These are phyloP conservation scores for Hypericum perforatum DNA, from an alignment of 345 rosid species.

Conservation along the genomic window DNA sequence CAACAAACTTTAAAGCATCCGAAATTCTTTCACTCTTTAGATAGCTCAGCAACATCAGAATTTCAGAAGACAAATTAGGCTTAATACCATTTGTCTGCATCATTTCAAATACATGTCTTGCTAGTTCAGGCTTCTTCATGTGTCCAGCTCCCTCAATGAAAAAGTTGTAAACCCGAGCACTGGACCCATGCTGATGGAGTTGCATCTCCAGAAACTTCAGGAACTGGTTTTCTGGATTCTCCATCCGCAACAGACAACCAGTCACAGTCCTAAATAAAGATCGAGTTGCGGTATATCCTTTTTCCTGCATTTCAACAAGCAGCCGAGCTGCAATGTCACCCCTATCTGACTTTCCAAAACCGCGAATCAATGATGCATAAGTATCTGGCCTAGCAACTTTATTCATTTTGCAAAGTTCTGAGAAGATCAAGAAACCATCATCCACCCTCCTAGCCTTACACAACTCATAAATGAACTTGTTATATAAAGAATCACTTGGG, in stretches of 20 bases:
- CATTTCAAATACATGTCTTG: conserved; percentile 52
- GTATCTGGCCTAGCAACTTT: conserved; percentile 14
- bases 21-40: conserved; percentile 41
- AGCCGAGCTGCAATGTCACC: conserved; percentile 58
- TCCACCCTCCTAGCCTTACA: conserved; percentile 47
- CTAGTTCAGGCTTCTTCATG: conserved; percentile 57
- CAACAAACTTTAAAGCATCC: conserved; percentile 52
- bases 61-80: conserved; percentile 32
- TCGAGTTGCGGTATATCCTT: conserved; percentile 35
- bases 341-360: conserved; percentile 35
- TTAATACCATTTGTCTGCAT: conserved; percentile 42
- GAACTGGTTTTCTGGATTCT: conserved; percentile 32
- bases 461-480: conserved; percentile 47
- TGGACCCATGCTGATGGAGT: conserved; percentile 30
- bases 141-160: conserved; percentile 74
- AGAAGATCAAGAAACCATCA: conserved; percentile 47
- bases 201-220: conserved; percentile 43
- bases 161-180: conserved; percentile 27
- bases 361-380: conserved; percentile 41
- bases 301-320: conserved; percentile 66
- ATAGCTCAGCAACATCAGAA: conserved; percentile 54
- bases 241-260: conserved; percentile 34
- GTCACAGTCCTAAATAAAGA: conserved; percentile 44
- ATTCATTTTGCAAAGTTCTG: conserved; percentile 31
- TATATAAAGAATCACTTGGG: conserved; percentile 28